Evolutionary conservation across 1,284 basidiomycete species (phyloP), one percentile per base, ranked within the genome.

Genomic region (Austroboletus olivaceoglutinosus): DNA sequence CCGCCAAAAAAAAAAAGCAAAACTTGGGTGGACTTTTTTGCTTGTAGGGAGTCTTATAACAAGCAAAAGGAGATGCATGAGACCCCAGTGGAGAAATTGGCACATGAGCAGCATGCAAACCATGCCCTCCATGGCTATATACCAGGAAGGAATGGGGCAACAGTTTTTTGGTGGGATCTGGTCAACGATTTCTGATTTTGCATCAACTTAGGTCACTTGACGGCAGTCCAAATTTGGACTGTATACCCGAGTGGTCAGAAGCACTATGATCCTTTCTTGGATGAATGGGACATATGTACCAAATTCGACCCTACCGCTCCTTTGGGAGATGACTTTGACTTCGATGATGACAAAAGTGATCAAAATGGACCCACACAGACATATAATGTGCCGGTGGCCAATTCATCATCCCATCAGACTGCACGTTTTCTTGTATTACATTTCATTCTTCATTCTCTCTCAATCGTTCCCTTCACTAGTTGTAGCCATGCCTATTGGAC

Each of bases 251-350:
- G 48, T 5, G 9, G 38, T 16, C 48, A 50, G 25, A 53, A 43
- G 19, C 4, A n/a, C n/a, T 53, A 51, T 21, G 29, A 49, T 43
- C 2, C 29, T 9, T 52, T 52, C 22, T 5, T 11, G 2, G 18
- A 52, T 19, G 9, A 41, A 33, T 49, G 43, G 39, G 25, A 52
- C 16, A 38, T 52, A 19, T 49, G 47, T 21, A 45, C 38, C 7
- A 33, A 49, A 4, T 52, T 49, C 6, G 39, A 45, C 15, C 13
- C 42, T 19, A 8, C 18, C 2, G 2, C 19, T 23, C 21, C 23
- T 15, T 4, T 13, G 3, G 19, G 30, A 29, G 4, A 42, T 4
- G 27, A 48, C 1, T 0, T 10, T 21, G 25, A 36, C n/a, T 23
- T 7, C 13, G 12, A 25, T 9, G 30, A 41, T 5, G 5, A 25